phyloP scores from a whole-genome alignment of 1,139 yeast genomes.

The Diutina pseudorugosa region DNA sequence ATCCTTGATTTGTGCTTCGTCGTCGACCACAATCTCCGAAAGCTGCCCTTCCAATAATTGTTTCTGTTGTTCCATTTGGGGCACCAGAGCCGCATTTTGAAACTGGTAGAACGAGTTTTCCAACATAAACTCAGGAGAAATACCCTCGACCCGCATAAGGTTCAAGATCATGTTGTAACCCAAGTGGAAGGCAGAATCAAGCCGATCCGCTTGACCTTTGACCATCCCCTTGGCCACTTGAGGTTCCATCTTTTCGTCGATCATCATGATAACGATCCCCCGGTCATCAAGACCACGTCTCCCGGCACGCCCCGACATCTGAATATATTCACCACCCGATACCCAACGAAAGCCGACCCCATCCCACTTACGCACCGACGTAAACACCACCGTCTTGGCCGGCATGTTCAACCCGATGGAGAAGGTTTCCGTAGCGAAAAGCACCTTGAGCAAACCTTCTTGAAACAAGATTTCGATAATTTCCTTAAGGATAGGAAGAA shows the following conservation, averaged over 20 bases:
- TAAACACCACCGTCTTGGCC: slow-evolving; percentile 95
- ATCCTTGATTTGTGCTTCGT: slow-evolving; percentile 62
- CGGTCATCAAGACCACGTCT: slow-evolving; percentile 98
- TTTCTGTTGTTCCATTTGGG: slow-evolving; percentile 60
- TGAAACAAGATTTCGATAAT: slow-evolving; percentile 94
- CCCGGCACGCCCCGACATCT: slow-evolving; percentile 99
- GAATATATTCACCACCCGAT: slow-evolving; percentile 97
- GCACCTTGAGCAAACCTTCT: slow-evolving; percentile 86
- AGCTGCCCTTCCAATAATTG: slow-evolving; percentile 38
- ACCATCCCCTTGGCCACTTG: slow-evolving; percentile 99
- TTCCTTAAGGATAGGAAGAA: slow-evolving; percentile 89
- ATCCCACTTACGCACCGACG: slow-evolving; percentile 97
- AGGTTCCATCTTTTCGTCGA: slow-evolving; percentile 98
- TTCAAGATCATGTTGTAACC: slow-evolving; percentile 97
- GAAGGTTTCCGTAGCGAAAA: slow-evolving; percentile 96
- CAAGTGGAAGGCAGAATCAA: slow-evolving; percentile 92
- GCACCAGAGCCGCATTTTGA: slow-evolving; percentile 86
- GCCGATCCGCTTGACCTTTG: slow-evolving; percentile 92
- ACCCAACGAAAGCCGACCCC: slow-evolving; percentile 97
- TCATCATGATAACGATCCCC: slow-evolving; percentile 98
- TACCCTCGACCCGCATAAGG: slow-evolving; percentile 92
- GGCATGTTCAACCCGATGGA: slow-evolving; percentile 98
- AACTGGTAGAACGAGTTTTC: slow-evolving; percentile 91
- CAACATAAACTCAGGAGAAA: slow-evolving; percentile 95
- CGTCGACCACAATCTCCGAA: slow-evolving; percentile 46